Base-by-base conservation (phyloP, 2,329 filamentous ascomycete species). In the Tolypocladium tropicale region DNA sequence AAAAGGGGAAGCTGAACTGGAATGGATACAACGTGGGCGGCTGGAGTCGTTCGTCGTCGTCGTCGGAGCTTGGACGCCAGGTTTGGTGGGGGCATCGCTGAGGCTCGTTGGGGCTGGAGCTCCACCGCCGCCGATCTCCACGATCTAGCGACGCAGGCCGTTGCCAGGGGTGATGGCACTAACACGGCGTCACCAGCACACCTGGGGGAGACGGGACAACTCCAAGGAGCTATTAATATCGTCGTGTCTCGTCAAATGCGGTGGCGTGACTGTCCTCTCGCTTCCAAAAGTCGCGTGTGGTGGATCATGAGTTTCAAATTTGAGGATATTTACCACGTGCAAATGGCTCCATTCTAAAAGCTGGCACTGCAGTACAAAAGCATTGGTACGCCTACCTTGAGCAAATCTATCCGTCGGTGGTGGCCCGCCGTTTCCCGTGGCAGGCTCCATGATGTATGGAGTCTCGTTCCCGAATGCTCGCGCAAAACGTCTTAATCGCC, bases 81-180 rank as follows among this genome's bases (percentile, higher is more conserved):
- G 43, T 48, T 30, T 28, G 43, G 43, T 48, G 43, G 43, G 37
- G 41, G 23, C 21, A 7, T 46, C 11, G 41, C 41, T 14, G 43
- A 28, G 12, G 41, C 16, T 11, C 36, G 36, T 39, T 39, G 36
- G 36, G 36, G 2, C 43, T 48, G 43, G 43, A 16, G 43, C 43
- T 48, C 43, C 43, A 48, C 43, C 11, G 25, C 23, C 23, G 43
- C 3, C 41, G 41, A 43, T 43, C 41, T 12, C 56, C 52, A 54
- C 32, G 53, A n/a, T 30, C 46, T 5, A 37, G 36, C n/a, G 30
- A 16, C 39, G 33, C 7, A n/a, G 12, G 49, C 50, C 53, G 53
- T 55, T 53, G 53, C 56, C 50, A 21, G 53, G 56, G 50, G 53
- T 43, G 53, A 57, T 54, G 14, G 43, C 43, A 21, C 43, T 48